phyloP scores from a whole-genome alignment of 768 basidiomycete genomes.

The Leucosporidium scottii region DNA sequence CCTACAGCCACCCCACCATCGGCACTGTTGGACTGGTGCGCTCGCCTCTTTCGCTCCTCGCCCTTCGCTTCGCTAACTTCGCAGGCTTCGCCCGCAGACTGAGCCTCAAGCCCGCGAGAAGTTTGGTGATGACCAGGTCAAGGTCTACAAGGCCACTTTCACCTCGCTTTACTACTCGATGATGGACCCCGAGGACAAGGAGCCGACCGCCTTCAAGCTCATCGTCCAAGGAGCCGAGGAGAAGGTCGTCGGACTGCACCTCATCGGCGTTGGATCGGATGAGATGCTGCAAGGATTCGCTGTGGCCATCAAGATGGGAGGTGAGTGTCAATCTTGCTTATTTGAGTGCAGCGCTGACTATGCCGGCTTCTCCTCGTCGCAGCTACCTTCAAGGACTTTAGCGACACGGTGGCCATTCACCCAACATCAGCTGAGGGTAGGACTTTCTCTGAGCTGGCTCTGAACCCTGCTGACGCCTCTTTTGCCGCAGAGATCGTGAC shows the following conservation, averaged over 20 bases:
- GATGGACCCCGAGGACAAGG: slow-evolving; percentile 75
- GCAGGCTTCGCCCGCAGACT: slow-evolving; percentile 45
- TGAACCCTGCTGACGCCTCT: not conserved
- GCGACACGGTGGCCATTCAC: slow-evolving; percentile 85
- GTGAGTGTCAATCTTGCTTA: slow-evolving; percentile 40
- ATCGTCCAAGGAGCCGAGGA: slow-evolving; percentile 80
- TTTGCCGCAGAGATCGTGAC: slow-evolving; percentile 21
- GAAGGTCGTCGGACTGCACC: slow-evolving; percentile 90
- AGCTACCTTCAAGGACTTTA: slow-evolving; percentile 73
- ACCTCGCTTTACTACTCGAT: slow-evolving; percentile 76
- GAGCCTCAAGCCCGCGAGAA: slow-evolving; percentile 81
- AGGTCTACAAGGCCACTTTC: slow-evolving; percentile 66
- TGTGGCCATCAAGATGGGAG: slow-evolving; percentile 96
- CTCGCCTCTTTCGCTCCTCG: not conserved
- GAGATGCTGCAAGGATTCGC: slow-evolving; percentile 93
- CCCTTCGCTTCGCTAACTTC: not conserved
- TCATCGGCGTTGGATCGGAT: slow-evolving; percentile 85
- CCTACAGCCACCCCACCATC: slow-evolving; percentile 77
- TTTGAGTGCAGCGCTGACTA: not conserved
- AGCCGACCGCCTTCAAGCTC: slow-evolving; percentile 90
- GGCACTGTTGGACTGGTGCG: slow-evolving; percentile 74
- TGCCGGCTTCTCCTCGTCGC: not conserved
- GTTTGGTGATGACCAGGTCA: slow-evolving; percentile 73
- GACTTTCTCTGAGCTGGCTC: not conserved
- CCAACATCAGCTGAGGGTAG: slow-evolving; percentile 44